Percentiles rank a stretch among this genome's conserved stretches.
Conservation (phyloP, 768 basidiomycete species). For the Lactarius trivialis region DNA sequence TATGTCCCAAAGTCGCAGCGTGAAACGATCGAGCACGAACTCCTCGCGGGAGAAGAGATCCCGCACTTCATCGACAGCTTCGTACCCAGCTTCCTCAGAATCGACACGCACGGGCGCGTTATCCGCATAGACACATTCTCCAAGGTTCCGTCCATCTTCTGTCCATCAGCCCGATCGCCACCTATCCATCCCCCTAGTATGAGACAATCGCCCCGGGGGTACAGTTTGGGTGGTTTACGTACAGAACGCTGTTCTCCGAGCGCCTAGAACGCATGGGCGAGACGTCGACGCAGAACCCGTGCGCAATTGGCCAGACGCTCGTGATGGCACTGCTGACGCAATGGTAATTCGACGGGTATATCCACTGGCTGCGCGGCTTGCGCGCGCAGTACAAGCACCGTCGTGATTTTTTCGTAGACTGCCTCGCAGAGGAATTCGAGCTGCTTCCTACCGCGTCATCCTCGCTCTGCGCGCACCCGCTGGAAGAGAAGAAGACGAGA, state of each 20-base stretch:
- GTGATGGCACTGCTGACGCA: conserved; percentile 53
- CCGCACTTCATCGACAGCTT: conserved; percentile 46
- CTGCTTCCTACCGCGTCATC: too few species aligned
- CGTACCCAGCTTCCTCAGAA: conserved; percentile 56
- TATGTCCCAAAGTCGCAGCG: conserved; percentile 44
- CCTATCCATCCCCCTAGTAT: background rate
- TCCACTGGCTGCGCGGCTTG: conserved; percentile 69
- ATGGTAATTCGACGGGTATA: conserved; percentile 67
- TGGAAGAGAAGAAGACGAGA: too few species aligned
- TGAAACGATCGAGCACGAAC: conserved; percentile 10
- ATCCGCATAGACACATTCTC: conserved; percentile 78
- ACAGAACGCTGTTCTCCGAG: conserved; percentile 69
- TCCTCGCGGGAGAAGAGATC: conserved; percentile 31
- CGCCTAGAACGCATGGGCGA: conserved; percentile 65
- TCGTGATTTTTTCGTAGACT: conserved; percentile 60
- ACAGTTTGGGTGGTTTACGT: conserved; percentile 76
- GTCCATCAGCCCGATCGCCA: conserved; percentile 12
- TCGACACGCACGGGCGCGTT: conserved; percentile 78
- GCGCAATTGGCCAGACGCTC: conserved; percentile 65
- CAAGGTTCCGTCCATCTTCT: conserved; percentile 42
- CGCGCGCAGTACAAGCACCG: conserved; percentile 49
- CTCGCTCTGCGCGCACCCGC: too few species aligned
- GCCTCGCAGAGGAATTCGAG: conserved; percentile 53
- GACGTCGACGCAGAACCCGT: conserved; percentile 60
- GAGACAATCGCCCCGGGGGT: conserved; percentile 75